Evolutionary conservation across 2,329 filamentous ascomycete species (phyloP).

Genomic region (Diaporthe eres): DNA sequence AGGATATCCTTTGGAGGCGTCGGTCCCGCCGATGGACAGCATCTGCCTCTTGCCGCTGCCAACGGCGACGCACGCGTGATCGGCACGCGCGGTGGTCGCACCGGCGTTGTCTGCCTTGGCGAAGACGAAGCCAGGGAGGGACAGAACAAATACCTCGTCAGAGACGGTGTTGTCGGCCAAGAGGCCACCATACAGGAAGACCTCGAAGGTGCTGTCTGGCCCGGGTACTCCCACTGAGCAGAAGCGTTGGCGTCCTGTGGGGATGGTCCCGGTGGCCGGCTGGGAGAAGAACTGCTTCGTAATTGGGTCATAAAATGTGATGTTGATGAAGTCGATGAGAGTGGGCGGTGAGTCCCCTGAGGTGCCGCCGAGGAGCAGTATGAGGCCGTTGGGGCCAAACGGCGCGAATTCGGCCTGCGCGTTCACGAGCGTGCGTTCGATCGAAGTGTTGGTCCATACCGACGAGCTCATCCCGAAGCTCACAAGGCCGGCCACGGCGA

Average conservation of each 20-base stretch:
- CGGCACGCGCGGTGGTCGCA: constrained; percentile 46
- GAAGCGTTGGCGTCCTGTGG: constrained; percentile 48
- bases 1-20: constrained; percentile 46
- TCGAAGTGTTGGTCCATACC: constrained; percentile 51
- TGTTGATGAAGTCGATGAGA: constrained; percentile 47
- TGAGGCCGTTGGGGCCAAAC: constrained; percentile 51
- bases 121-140: constrained; percentile 55
- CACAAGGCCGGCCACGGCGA: constrained; percentile 48
- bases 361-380: constrained; percentile 52
- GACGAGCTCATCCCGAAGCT: constrained; percentile 51
- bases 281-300: constrained; percentile 54
- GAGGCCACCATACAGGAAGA: constrained; percentile 55
- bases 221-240: constrained; percentile 53
- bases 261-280: constrained; percentile 49
- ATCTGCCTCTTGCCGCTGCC: constrained; percentile 54
- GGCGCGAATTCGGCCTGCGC: constrained; percentile 51
- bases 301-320: constrained; percentile 53
- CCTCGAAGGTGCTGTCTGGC: constrained; percentile 53
- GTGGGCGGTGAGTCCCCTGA: constrained; percentile 42
- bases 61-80: constrained; percentile 54
- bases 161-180: constrained; percentile 45
- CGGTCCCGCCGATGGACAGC: constrained; percentile 55
- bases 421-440: constrained; percentile 47
- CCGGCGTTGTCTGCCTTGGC: constrained; percentile 47
- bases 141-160: constrained; percentile 53